Conservation (phyloP, 148 eudicot genomes). For the Spergularia marina region DNA sequence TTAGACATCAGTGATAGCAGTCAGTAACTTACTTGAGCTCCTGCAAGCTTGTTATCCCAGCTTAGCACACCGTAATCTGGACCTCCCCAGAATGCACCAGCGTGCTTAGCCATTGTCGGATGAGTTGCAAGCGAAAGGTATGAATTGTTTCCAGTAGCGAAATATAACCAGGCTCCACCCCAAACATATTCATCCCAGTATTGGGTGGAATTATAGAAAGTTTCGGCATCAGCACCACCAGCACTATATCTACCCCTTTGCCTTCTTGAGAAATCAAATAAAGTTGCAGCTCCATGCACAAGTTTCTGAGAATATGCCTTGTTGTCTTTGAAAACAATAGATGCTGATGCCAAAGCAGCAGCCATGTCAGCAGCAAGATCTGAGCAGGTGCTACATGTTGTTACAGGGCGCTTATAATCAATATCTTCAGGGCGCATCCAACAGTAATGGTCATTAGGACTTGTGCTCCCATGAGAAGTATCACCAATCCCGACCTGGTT, state of each 20-base stretch:
- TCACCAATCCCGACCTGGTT: conserved; percentile 75
- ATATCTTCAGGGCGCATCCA: conserved; percentile 95
- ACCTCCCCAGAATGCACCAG: conserved; percentile 89
- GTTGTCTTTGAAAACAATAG: conserved; percentile 87
- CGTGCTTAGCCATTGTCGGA: conserved; percentile 66
- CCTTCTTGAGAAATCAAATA: conserved; percentile 60
- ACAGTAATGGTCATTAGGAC: conserved; percentile 84
- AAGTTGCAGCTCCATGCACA: conserved; percentile 77
- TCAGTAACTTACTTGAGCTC: conserved; percentile 73
- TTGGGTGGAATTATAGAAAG: conserved; percentile 68
- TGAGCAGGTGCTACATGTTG: conserved; percentile 55
- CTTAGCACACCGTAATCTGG: conserved; percentile 80
- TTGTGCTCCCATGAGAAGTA: conserved; percentile 62
- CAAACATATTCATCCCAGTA: conserved; percentile 91
- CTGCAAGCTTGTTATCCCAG: conserved; percentile 94
- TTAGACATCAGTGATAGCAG: background rate
- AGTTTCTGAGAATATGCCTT: conserved; percentile 84
- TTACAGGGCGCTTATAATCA: conserved; percentile 63
- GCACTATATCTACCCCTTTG: conserved; percentile 81
- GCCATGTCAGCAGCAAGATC: conserved; percentile 95
- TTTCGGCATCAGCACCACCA: conserved; percentile 51
- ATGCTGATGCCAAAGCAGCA: conserved; percentile 85
- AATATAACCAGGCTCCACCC: conserved; percentile 88
- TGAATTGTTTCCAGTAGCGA: conserved; percentile 78
- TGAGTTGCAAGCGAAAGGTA: conserved; percentile 73